Evolutionary conservation across 768 basidiomycete genomes (phyloP).

Genomic region (Lentinula boryana): DNA sequence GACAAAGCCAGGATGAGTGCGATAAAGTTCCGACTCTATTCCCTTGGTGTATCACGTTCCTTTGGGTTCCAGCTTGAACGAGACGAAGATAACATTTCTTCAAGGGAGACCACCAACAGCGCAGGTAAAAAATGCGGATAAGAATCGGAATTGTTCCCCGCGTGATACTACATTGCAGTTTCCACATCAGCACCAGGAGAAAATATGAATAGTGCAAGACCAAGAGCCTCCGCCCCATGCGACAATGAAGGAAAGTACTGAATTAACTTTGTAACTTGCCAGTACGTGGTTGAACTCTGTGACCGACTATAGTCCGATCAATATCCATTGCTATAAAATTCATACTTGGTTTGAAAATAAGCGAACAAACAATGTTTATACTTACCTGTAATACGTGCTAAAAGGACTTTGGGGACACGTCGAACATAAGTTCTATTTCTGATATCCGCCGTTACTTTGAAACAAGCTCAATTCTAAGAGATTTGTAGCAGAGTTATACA

Average conservation of each 20-base stretch:
- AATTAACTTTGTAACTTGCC: not conserved
- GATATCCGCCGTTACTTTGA: too few species aligned
- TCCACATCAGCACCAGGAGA: not conserved
- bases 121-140: not conserved
- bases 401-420: too few species aligned
- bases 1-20: conserved; percentile 4
- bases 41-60: not conserved
- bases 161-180: not conserved
- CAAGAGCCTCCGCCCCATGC: not conserved
- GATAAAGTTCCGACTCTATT: conserved; percentile 10
- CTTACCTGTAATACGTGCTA: not conserved
- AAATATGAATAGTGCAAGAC: not conserved
- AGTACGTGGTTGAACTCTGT: not conserved
- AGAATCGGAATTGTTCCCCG: not conserved
- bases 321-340: not conserved
- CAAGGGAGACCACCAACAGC: not conserved
- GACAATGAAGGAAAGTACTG: not conserved
- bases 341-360: not conserved
- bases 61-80: not conserved
- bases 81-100: not conserved
- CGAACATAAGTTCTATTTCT: too few species aligned
- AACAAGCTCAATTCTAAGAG: too few species aligned
- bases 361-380: not conserved
- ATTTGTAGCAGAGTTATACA: too few species aligned
- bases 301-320: conserved; percentile 1